Percentiles rank a stretch among this genome's conserved stretches.
Conservation (phyloP, 345 rosid genomes). For the Ricinus communis region DNA sequence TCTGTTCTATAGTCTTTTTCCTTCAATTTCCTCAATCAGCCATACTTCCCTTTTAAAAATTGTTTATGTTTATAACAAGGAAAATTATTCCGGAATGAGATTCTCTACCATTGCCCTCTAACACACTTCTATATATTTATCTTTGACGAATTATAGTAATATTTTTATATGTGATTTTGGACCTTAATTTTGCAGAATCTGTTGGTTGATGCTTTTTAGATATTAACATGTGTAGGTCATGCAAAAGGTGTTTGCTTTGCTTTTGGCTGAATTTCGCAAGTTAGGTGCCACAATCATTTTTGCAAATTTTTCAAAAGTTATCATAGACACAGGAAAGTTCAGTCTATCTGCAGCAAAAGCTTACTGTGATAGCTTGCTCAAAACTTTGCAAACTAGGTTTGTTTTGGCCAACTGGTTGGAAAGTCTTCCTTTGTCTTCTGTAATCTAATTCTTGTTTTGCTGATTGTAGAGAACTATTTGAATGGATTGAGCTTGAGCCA, state of each 20-base stretch:
- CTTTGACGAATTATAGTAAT: not conserved
- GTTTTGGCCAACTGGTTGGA: conserved; percentile 20
- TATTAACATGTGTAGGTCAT: conserved; percentile 54
- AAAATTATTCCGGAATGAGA: not conserved
- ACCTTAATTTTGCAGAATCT: not conserved
- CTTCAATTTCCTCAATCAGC: not conserved
- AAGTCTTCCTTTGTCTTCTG: conserved; percentile 13
- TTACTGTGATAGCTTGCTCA: conserved; percentile 84
- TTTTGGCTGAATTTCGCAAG: conserved; percentile 89
- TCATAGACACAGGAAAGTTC: conserved; percentile 80
- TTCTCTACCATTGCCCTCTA: too few species aligned
- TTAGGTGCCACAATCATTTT: conserved; percentile 86
- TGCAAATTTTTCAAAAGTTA: conserved; percentile 85
- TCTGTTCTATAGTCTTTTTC: not conserved
- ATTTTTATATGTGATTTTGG: conserved; percentile 3
- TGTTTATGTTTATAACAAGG: conserved; percentile 3
- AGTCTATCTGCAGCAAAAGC: conserved; percentile 73
- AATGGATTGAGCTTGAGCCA: conserved; percentile 87
- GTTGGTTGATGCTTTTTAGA: conserved; percentile 5
- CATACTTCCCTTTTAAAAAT: not conserved
- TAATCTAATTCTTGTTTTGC: conserved; percentile 22
- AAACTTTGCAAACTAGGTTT: conserved; percentile 72
- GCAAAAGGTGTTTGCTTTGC: conserved; percentile 95
- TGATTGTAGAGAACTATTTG: conserved; percentile 66
- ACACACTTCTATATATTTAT: not conserved